phyloP scores from a whole-genome alignment of 805 yeast genomes.

The Wickerhamomyces ciferrii region DNA sequence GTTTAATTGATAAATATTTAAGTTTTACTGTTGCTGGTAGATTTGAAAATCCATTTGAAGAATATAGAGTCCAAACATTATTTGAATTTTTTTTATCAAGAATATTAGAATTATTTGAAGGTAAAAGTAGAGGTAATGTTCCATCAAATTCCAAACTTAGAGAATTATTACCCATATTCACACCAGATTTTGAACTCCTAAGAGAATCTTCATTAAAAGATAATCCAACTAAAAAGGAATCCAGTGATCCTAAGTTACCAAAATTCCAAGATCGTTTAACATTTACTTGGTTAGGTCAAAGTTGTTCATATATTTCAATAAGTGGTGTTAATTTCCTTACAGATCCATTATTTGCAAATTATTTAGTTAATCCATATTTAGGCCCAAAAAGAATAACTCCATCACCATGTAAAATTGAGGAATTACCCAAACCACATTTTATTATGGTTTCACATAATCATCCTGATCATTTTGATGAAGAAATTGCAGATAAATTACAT shows the following conservation, averaged over 20 bases:
- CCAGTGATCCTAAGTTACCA: conserved; percentile 25
- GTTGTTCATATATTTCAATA: conserved; percentile 72
- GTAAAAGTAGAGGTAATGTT: conserved; percentile 51
- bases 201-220: conserved; percentile 11
- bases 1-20: conserved; percentile 31
- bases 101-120: conserved; percentile 62
- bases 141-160: conserved; percentile 45
- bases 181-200: conserved; percentile 38
- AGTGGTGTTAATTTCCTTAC: conserved; percentile 72
- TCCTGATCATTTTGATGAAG: conserved; percentile 86
- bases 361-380: conserved; percentile 50
- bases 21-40: conserved; percentile 62
- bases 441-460: conserved; percentile 89
- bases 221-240: conserved; percentile 2
- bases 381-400: conserved; percentile 86
- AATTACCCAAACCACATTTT: conserved; percentile 64
- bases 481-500: conserved; percentile 46
- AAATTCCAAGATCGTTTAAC: conserved; percentile 41
- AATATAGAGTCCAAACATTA: conserved; percentile 84
- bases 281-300: conserved; percentile 92
- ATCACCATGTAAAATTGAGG: conserved; percentile 62
- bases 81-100: conserved; percentile 80
- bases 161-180: conserved; percentile 50
- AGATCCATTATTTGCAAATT: conserved; percentile 76
- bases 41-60: conserved; percentile 86